phyloP scores from a whole-genome alignment of 2,329 filamentous ascomycete species.

The Ampelomyces quisqualis region DNA sequence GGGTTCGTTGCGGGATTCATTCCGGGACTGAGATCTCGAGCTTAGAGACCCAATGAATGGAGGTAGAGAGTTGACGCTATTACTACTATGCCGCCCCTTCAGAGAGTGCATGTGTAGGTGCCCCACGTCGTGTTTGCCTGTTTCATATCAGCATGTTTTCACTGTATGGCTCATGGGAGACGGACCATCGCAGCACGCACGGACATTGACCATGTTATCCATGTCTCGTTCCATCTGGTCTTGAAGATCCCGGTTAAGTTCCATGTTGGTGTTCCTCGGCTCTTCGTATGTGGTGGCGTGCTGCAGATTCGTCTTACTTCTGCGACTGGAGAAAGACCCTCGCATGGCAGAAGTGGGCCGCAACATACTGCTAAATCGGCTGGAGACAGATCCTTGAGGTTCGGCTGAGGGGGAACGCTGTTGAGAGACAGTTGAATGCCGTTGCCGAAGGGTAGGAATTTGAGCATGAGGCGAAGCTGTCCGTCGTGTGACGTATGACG shows the following conservation, averaged over 20 bases:
- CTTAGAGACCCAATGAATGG: conserved; percentile 37
- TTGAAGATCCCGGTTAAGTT: conserved; percentile 72
- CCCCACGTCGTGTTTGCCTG: conserved; percentile 55
- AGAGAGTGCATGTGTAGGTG: conserved; percentile 43
- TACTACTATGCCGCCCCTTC: conserved; percentile 35
- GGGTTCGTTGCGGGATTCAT: conserved; percentile 7
- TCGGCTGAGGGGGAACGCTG: conserved; percentile 37
- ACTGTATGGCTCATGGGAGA: conserved; percentile 16
- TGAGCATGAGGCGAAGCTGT: conserved; percentile 43
- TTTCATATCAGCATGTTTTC: conserved; percentile 14
- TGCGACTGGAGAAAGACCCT: conserved; percentile 53
- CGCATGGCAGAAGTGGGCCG: conserved; percentile 47
- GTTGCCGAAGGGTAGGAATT: conserved; percentile 54
- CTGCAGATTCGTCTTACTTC: conserved; percentile 44
- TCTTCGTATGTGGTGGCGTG: conserved; percentile 51
- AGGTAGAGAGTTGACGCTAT: conserved; percentile 24
- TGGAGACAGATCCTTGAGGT: conserved; percentile 48
- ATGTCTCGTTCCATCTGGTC: conserved; percentile 74
- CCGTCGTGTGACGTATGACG: conserved; percentile 72
- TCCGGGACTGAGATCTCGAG: conserved; percentile 38
- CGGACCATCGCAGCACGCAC: conserved; percentile 96
- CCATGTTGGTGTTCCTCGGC: conserved; percentile 71
- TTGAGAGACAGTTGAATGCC: conserved; percentile 44
- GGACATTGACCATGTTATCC: conserved; percentile 86
- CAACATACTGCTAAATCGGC: conserved; percentile 50